Evolutionary conservation across 1,284 basidiomycete genomes (phyloP), one percentile per base, ranked within the genome.

Genomic region (Serendipita sp.): DNA sequence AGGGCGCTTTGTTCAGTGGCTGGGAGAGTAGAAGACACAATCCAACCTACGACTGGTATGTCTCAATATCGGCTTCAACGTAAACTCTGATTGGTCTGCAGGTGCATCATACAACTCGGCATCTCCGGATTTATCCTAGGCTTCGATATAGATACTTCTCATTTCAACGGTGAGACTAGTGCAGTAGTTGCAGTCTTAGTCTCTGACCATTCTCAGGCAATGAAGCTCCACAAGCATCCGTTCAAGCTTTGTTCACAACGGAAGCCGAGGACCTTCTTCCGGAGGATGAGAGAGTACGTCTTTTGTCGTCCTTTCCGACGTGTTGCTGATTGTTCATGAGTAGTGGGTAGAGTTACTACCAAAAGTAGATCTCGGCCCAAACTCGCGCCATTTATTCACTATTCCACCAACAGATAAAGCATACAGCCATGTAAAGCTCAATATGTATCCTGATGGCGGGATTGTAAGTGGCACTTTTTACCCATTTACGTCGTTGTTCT

Each of bases 381-480:
- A 81, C 66, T 85, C 87, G 38, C 82, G 88, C 62, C 94, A 98
- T 73, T 78, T 97, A 38, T 97, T 95, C 78, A 81, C 81, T 49
- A 78, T 92, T 60, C 72, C 82, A 15, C 73, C 80, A 2, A 80
- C 83, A 0, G 60, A 73, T 2, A 72, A 76, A 2, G 76, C 72
- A 1, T 80, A 83, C 68, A 94, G 88, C 66, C 91, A 90, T 71
- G 83, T 98, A 67, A 96, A 92, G 74, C 81, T 98, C 47, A 87
- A 89, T 69, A 95, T 96, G 85, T 93, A 93, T 73, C 95, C 95
- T 1, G 95, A 99, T 71, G 96, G 95, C 55, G 95, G 95, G 1
- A 91, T 92, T 71, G 92, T 92, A 70, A 73, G 88, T 76, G 49
- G 58, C 15, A 5, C 65, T 38, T 42, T 67, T 66, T 32, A 63